Evolutionary conservation across 164 flowering plant genomes (phyloP).

Genomic region (Tetracentron sinense): DNA sequence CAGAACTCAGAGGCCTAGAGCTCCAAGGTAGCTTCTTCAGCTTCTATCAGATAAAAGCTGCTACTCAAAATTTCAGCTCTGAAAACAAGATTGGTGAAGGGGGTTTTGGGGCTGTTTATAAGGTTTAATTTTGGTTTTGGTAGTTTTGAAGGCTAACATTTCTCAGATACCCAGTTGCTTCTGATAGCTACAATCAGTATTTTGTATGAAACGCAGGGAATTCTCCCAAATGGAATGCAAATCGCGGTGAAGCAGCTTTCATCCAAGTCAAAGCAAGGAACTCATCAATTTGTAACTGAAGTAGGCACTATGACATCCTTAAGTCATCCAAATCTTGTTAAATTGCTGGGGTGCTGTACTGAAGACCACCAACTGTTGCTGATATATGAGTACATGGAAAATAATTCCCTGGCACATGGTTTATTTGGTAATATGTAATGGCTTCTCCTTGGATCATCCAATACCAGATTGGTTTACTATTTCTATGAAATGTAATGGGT

Average conservation of each 20-base stretch:
- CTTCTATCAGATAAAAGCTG: not conserved
- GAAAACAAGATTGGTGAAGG: not conserved
- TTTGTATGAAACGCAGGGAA: not conserved
- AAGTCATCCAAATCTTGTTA: not conserved
- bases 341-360: not conserved
- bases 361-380: not conserved
- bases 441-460: too few relatives aligned
- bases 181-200: too few relatives aligned
- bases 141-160: not conserved
- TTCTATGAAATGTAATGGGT: too few relatives aligned
- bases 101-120: slow-evolving; percentile 1
- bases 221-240: not conserved
- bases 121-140: not conserved
- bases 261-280: not conserved
- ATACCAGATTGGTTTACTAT: too few relatives aligned
- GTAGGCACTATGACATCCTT: not conserved
- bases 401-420: not conserved
- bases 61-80: slow-evolving; percentile 1
- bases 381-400: too few relatives aligned
- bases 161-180: not conserved
- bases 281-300: not conserved
- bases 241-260: not conserved
- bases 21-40: not conserved
- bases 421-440: slow-evolving; percentile 2
- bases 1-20: not conserved